Conservation (phyloP, 805 yeast species). For the Wickerhamomyces hampshirensis region DNA sequence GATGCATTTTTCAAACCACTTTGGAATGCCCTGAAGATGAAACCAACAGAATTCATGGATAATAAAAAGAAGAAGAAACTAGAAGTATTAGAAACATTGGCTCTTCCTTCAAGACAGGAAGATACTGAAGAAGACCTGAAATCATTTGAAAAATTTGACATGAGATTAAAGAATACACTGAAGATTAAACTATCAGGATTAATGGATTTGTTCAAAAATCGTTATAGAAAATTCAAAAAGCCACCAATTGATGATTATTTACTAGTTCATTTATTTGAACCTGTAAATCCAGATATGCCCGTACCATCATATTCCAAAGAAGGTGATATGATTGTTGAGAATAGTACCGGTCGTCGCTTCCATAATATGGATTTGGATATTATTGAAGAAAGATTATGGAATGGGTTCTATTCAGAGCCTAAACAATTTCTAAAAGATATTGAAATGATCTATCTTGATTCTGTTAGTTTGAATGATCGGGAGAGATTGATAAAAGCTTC, state of each 20-base stretch:
- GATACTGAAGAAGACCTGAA: conserved; percentile 34
- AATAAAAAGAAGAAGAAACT: conserved; percentile 34
- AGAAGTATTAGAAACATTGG: conserved; percentile 34
- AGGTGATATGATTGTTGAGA: conserved; percentile 77
- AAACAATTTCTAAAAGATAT: conserved; percentile 83
- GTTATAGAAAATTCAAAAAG: conserved; percentile 87
- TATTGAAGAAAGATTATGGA: conserved; percentile 94
- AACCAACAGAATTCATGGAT: conserved; percentile 71
- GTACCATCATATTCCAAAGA: conserved; percentile 42
- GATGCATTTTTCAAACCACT: conserved; percentile 51
- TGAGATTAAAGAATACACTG: conserved; percentile 75
- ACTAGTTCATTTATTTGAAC: conserved; percentile 75
- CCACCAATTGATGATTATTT: conserved; percentile 80
- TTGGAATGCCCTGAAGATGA: conserved; percentile 51
- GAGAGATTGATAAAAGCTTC: conserved; percentile 79
- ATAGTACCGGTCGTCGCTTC: conserved; percentile 64
- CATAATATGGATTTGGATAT: conserved; percentile 91
- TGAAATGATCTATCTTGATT: conserved; percentile 77
- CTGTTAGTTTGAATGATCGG: conserved; percentile 70
- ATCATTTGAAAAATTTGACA: conserved; percentile 54
- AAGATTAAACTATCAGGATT: conserved; percentile 82
- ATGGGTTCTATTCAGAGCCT: conserved; percentile 92
- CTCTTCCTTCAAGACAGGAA: conserved; percentile 28
- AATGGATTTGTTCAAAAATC: conserved; percentile 81
- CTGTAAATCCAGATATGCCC: conserved; percentile 32